Percentiles rank a stretch among this genome's conserved stretches.
These are phyloP conservation scores for Penicillium hesseltinei DNA, from an alignment of 2,329 filamentous ascomycete species.

Conservation along the genomic window DNA sequence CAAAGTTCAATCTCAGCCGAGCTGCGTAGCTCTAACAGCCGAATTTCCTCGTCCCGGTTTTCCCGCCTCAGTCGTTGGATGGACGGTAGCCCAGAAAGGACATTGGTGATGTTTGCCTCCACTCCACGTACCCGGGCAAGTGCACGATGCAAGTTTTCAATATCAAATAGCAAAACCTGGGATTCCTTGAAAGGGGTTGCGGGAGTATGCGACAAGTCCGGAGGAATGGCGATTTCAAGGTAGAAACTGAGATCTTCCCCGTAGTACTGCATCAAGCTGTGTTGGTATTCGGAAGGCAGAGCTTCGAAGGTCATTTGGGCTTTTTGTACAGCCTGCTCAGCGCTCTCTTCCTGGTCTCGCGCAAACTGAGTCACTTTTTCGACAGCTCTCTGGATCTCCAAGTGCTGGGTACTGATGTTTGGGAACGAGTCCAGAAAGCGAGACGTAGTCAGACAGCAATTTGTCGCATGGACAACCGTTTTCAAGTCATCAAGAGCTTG, in stretches of 20 bases:
- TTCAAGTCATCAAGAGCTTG: not conserved
- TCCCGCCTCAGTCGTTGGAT: not conserved
- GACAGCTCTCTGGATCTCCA: not conserved
- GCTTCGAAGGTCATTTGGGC: not conserved
- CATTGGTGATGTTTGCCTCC: not conserved
- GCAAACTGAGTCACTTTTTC: not conserved
- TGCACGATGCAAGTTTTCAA: not conserved
- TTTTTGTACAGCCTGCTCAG: not conserved
- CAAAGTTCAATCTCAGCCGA: not conserved
- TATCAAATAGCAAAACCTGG: not conserved
- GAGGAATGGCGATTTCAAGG: not conserved
- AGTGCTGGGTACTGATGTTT: not conserved
- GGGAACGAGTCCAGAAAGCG: not conserved
- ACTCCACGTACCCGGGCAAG: not conserved
- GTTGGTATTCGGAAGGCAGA: not conserved
- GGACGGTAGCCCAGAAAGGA: not conserved
- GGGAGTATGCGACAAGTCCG: not conserved
- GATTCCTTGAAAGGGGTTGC: not conserved
- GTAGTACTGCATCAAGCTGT: not conserved
- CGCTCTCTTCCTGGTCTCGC: not conserved
- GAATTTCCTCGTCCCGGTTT: not conserved
- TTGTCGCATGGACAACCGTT: not conserved
- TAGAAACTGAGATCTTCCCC: not conserved
- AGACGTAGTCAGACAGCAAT: not conserved
- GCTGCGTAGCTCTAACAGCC: not conserved